Conservation (phyloP, 345 rosid genomes). For the Sapria himalayana region DNA sequence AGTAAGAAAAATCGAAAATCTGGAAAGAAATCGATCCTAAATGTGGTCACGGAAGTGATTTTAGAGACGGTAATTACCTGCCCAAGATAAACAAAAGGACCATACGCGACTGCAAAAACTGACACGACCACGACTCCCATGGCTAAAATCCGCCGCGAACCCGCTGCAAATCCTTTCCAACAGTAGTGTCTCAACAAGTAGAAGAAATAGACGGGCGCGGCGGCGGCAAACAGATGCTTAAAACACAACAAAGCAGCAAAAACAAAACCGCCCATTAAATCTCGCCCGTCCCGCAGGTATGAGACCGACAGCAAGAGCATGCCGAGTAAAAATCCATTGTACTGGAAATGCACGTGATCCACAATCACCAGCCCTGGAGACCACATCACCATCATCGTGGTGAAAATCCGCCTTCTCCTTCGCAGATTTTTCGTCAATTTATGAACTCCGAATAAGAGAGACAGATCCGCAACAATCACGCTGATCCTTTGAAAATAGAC, state of each 20-base stretch:
- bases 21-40: too few relatives aligned
- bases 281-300: conserved; percentile 52
- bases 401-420: conserved; percentile 17
- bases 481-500: conserved; percentile 47
- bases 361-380: conserved; percentile 70
- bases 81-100: conserved; percentile 54
- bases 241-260: conserved; percentile 68
- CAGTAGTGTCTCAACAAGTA: conserved; percentile 74
- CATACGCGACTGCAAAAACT: conserved; percentile 51
- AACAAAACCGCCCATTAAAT: conserved; percentile 59
- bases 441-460: conserved; percentile 33
- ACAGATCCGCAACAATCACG: conserved; percentile 54
- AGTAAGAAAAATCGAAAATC: too few relatives aligned
- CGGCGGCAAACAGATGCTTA: conserved; percentile 85
- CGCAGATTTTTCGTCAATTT: conserved; percentile 23
- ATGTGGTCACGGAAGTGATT: too few relatives aligned
- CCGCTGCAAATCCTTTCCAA: conserved; percentile 33
- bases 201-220: conserved; percentile 82
- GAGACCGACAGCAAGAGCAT: conserved; percentile 62
- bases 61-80: too few relatives aligned
- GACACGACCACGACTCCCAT: conserved; percentile 47
- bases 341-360: conserved; percentile 87
- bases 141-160: conserved; percentile 26
- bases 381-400: conserved; percentile 54
- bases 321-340: conserved; percentile 76